Evolutionary conservation across 2,329 filamentous ascomycete genomes (phyloP), one percentile per base, ranked within the genome.

Genomic region (Stylonectria norvegica): DNA sequence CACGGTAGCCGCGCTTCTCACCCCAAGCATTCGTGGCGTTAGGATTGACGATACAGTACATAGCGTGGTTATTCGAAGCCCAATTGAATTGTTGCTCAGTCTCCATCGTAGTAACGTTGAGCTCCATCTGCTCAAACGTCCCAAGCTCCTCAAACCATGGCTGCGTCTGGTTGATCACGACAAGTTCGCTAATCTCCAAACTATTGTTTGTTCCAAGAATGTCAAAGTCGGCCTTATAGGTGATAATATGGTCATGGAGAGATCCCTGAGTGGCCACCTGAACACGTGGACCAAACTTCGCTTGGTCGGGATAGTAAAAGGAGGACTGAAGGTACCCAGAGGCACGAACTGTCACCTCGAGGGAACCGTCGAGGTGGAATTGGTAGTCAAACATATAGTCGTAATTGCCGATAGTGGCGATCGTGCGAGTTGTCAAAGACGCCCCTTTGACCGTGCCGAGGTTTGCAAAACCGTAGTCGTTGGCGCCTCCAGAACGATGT

Each of bases 11-110:
- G 2, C 66, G 62, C 20, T 62, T 65, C 52, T 74, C 69, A 25
- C 72, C 72, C 39, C 64, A 75, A n/a, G 58, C 54, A 47, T 77
- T 78, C 3, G 57, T 65, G 4, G 57, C 52, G 28, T 70, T 67
- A 8, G 60, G 62, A 45, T 74, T 76, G 30, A 75, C 55, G 5
- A 76, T 58, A 5, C 64, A 58, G 45, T 69, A 71, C 54, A 69
- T 63, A 4, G 66, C 69, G 4, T 62, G 64, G 32, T 63, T 61
- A 40, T 76, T 77, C 27, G 51, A 31, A 6, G 62, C 58, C 65
- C 68, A 76, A 46, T 59, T 53, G 41, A 62, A 50, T 6, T 39
- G 41, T 2, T 41, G 62, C 32, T 68, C 52, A 4, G 76, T 60
- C 47, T 68, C 68, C 71, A 75, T 75, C 12, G 73, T 76, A 36